Conservation (phyloP, 2,329 filamentous ascomycete species). For the Lachnellula hyalina region DNA sequence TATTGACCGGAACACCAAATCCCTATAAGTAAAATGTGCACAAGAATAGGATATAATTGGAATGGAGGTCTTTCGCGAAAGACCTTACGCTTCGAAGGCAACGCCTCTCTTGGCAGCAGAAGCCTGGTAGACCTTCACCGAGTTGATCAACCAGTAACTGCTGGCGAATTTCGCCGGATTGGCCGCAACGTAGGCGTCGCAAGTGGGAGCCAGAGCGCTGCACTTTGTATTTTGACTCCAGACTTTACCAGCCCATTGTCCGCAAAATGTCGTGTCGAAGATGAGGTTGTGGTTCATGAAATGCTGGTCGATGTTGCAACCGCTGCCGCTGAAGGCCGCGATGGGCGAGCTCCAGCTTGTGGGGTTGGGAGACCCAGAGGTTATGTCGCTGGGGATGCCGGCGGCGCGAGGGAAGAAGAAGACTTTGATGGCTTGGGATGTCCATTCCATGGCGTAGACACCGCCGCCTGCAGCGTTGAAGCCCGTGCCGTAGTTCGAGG, state of each 20-base stretch:
- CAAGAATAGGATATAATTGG: too few relatives aligned
- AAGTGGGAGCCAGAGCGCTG: slow-evolving; percentile 55
- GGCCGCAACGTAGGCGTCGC: slow-evolving; percentile 64
- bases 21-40: too few relatives aligned
- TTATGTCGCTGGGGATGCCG: slow-evolving; percentile 58
- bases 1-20: too few relatives aligned
- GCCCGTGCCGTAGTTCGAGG: slow-evolving; percentile 56
- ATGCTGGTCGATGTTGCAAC: slow-evolving; percentile 65
- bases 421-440: slow-evolving; percentile 61
- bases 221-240: slow-evolving; percentile 57
- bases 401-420: slow-evolving; percentile 71
- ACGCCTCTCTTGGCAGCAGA: not conserved
- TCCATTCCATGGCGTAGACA: slow-evolving; percentile 75
- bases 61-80: too few relatives aligned
- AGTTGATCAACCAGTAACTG: not conserved
- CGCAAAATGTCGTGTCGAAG: slow-evolving; percentile 81
- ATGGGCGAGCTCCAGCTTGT: slow-evolving; percentile 62
- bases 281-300: slow-evolving; percentile 73
- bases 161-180: slow-evolving; percentile 50
- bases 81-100: not conserved
- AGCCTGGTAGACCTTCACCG: not conserved
- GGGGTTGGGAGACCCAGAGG: slow-evolving; percentile 56
- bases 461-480: slow-evolving; percentile 69
- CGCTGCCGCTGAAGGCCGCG: slow-evolving; percentile 62
- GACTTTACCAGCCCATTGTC: slow-evolving; percentile 70